Base-by-base conservation (phyloP, 306 rosid species). In the Adenanthera pavonina region DNA sequence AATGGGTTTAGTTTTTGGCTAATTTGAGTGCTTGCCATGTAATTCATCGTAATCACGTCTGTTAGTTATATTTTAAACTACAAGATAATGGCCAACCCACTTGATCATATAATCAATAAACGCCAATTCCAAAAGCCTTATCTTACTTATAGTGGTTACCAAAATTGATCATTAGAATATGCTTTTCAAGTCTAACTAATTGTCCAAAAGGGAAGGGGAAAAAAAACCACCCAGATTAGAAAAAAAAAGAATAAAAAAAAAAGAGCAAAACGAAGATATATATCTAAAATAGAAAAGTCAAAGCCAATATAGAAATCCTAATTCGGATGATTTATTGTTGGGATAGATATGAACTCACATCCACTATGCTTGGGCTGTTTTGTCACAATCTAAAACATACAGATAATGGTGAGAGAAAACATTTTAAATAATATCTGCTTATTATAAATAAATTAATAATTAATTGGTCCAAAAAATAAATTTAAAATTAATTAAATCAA, bases 1-100 rank as follows among this genome's bases (percentile, higher is more conserved):
- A 61, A 33, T 61, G 40, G 40, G 41, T 54, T 52, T 72, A 47
- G 13, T 9, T 56, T 76, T 38, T 69, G 49, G 20, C 60, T 77
- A 49, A 35, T 76, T 57, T 61, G 47, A 69, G 46, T 57, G 81
- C 73, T 47, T 52, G 25, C 47, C 54, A 47, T 49, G 62, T 69
- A 66, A 76, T 57, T 65, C 72, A 74, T 78, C 16, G 48, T 43
- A 67, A 36, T 12, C 72, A 80, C 57, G 54, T 69, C 54, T 33
- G 20, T n/a, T 3, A 30, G 41, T 35, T 49, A 78, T 41, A 38
- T 17, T 67, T 38, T 41, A 9, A 40, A 17, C 51, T 40, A 67
- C 14, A n/a, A n/a, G 16, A n/a, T 67, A 67, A 67, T 40, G 72
- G 72, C 33, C 34, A 67, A 9, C 51, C 72, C 72, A 67, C 72